Evolutionary conservation across 352 stramenopile species (phyloP).

Genomic region (Plasmopara halstedii): DNA sequence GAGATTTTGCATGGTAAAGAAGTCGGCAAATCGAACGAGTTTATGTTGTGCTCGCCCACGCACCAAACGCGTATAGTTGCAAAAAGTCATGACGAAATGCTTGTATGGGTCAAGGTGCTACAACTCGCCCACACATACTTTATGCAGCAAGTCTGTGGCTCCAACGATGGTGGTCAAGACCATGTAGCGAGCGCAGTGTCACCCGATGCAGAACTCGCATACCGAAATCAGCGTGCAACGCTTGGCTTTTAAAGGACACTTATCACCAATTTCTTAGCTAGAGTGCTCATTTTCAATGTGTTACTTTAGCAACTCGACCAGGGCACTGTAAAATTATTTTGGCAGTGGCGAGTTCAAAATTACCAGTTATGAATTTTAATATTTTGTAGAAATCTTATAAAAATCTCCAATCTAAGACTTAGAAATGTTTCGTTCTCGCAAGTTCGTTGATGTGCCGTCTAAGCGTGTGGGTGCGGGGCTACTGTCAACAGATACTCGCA

Average conservation of each 20-base stretch:
- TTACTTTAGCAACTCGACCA: constrained; percentile 8
- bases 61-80: constrained; percentile 69
- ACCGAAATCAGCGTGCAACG: constrained; percentile 47
- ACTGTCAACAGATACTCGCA: constrained; percentile 33
- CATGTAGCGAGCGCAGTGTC: constrained; percentile 14
- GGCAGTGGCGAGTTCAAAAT: constrained; percentile 9
- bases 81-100: constrained; percentile 67
- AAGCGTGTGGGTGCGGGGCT: constrained; percentile 47
- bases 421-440: constrained; percentile 66
- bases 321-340: constrained; percentile 29
- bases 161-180: constrained; percentile 21
- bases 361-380: no score
- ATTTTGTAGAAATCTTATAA: no score
- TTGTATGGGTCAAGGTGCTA: constrained; percentile 57
- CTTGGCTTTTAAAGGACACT: constrained; percentile 41
- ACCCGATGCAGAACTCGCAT: constrained; percentile 26
- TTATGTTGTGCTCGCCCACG: constrained; percentile 67
- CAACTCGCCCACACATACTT: constrained; percentile 46
- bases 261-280: not conserved
- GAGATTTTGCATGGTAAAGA: constrained; percentile 67
- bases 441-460: constrained; percentile 49
- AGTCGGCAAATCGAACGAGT: constrained; percentile 64
- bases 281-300: constrained; percentile 9
- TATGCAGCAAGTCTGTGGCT: constrained; percentile 29
- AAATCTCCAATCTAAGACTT: not conserved